Evolutionary conservation across 352 stramenopile species (phyloP).

Genomic region (Phytophthora uliginosa): DNA sequence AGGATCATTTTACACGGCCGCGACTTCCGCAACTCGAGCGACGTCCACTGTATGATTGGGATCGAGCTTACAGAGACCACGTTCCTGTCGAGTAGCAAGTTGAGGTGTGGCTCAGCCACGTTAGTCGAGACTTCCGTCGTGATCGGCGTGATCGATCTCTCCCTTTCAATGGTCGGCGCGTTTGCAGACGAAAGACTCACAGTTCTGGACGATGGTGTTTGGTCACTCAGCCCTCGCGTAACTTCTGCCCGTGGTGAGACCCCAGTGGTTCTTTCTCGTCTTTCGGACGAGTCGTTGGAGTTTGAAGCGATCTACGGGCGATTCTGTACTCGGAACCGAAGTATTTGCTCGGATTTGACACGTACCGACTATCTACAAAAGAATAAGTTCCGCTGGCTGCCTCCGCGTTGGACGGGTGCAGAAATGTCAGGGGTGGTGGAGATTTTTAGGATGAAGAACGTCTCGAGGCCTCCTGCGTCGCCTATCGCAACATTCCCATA

Average conservation of each 20-base stretch:
- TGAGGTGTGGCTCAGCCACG: conserved; percentile 30
- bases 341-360: conserved; percentile 31
- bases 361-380: background rate
- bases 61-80: conserved; percentile 31
- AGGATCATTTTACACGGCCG: conserved; percentile 37
- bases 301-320: conserved; percentile 24
- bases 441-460: conserved; percentile 23
- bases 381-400: conserved; percentile 28
- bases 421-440: conserved; percentile 35
- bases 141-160: conserved; percentile 49
- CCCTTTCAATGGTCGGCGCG: conserved; percentile 30
- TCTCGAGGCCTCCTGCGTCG: background rate
- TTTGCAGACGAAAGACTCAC: conserved; percentile 27
- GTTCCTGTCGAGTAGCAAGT: conserved; percentile 36
- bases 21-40: conserved; percentile 51
- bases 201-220: conserved; percentile 30
- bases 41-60: conserved; percentile 46
- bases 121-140: conserved; percentile 21
- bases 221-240: conserved; percentile 23
- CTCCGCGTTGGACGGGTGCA: conserved; percentile 26
- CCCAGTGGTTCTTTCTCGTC: conserved; percentile 20
- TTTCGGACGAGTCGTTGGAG: background rate
- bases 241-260: conserved; percentile 28
- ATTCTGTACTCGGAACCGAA: conserved; percentile 31
- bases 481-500: conserved; percentile 35